These are phyloP conservation scores for Periglandula ipomoeae DNA, from an alignment of 2,329 filamentous ascomycete genomes.

Conservation along the genomic window DNA sequence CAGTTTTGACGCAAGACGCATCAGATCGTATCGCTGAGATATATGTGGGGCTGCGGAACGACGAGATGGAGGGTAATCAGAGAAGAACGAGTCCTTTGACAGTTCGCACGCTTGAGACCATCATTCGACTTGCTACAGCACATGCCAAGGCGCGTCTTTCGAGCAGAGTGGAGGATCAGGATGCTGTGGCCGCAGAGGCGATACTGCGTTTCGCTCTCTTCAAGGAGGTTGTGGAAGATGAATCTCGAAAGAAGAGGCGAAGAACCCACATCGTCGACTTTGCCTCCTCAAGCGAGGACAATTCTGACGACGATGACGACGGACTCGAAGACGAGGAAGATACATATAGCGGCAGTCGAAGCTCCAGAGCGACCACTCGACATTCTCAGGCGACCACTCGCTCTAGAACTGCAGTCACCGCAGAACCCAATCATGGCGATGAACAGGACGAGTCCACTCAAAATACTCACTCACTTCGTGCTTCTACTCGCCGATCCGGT, in stretches of 20 bases:
- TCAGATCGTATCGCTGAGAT: constrained; percentile 85
- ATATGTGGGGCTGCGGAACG: constrained; percentile 88
- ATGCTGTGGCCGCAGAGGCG: constrained; percentile 77
- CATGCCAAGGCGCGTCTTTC: constrained; percentile 90
- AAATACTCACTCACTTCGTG: neutral
- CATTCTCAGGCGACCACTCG: neutral
- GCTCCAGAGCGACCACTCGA: constrained; percentile 18
- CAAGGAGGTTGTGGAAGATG: constrained; percentile 79
- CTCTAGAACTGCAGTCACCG: constrained; percentile 9
- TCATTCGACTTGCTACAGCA: constrained; percentile 95
- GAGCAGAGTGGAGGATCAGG: constrained; percentile 77
- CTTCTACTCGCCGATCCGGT: constrained; percentile 33
- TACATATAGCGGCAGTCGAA: constrained; percentile 37
- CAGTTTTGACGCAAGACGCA: constrained; percentile 80
- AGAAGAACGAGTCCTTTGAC: constrained; percentile 91
- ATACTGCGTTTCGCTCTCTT: constrained; percentile 93
- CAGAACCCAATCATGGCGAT: constrained; percentile 20
- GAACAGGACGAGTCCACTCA: constrained; percentile 11
- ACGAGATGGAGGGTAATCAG: constrained; percentile 91
- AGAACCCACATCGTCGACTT: constrained; percentile 52
- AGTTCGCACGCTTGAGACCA: constrained; percentile 89
- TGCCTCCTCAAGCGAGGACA: constrained; percentile 50
- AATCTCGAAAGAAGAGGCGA: constrained; percentile 76
- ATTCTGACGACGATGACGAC: constrained; percentile 50
- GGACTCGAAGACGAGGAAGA: constrained; percentile 47